phyloP scores from a whole-genome alignment of 2,329 filamentous ascomycete genomes.

The Ceratocystis lukuohia region DNA sequence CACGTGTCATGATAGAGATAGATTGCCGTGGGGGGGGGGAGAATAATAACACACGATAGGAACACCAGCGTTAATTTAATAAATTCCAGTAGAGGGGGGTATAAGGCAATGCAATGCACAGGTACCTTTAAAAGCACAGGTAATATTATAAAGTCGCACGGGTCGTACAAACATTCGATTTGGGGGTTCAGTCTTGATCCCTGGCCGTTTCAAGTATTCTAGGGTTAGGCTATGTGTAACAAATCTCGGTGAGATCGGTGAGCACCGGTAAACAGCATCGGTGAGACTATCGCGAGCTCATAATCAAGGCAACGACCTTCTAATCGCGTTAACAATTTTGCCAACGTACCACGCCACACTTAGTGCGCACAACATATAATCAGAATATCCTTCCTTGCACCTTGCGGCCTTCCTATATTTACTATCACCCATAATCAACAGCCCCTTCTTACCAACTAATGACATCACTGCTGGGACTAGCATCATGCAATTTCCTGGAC shows the following conservation, averaged over 20 bases:
- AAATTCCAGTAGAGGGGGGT: no score
- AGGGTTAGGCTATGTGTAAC: constrained; percentile 2
- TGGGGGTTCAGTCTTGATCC: background rate
- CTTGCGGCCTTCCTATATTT: background rate
- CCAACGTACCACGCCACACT: no score
- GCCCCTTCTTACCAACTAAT: background rate
- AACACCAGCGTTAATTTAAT: no score
- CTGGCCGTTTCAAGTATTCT: background rate
- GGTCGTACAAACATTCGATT: background rate
- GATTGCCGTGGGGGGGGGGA: background rate
- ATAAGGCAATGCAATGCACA: no score
- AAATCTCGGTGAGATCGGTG: background rate
- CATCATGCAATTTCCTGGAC: background rate
- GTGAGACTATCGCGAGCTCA: background rate
- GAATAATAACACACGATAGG: background rate
- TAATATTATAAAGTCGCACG: no score
- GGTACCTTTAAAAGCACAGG: no score
- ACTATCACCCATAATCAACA: background rate
- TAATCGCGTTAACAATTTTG: no score
- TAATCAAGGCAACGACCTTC: background rate
- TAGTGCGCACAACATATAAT: background rate
- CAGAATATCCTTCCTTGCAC: background rate
- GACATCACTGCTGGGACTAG: background rate
- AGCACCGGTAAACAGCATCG: background rate
- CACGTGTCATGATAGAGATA: constrained; percentile 4